Conservation (phyloP, 768 basidiomycete genomes). For the Tricholoma terreum region DNA sequence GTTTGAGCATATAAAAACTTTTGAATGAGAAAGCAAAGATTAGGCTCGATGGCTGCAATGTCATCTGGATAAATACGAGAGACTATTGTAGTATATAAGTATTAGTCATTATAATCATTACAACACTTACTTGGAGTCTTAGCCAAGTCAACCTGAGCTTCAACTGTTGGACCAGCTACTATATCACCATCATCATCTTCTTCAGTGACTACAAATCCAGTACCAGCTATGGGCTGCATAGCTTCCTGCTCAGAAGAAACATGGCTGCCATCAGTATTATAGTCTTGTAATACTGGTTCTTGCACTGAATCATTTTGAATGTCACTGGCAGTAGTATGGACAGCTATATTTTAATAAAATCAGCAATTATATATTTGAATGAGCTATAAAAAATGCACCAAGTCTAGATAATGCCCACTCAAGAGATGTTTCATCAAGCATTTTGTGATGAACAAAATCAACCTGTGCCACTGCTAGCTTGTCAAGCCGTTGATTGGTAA, state of each 20-base stretch:
- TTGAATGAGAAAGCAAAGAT: neutral
- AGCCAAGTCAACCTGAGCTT: neutral
- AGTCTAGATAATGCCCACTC: neutral
- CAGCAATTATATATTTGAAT: neutral
- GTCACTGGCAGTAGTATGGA: neutral
- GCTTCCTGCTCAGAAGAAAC: too few relatives aligned
- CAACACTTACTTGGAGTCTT: slow-evolving; percentile 4
- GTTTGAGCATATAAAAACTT: neutral
- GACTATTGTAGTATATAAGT: slow-evolving; percentile 9
- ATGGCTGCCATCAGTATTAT: neutral
- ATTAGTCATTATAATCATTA: slow-evolving; percentile 6
- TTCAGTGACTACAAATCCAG: neutral
- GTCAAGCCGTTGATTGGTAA: slow-evolving; percentile 11
- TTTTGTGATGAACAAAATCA: slow-evolving; percentile 1
- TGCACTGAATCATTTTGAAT: too few relatives aligned
- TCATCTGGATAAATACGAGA: slow-evolving; percentile 1
- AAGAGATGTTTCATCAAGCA: slow-evolving; percentile 1
- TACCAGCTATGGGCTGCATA: neutral
- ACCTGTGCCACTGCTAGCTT: slow-evolving; percentile 8
- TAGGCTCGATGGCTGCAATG: neutral
- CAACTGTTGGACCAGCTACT: neutral
- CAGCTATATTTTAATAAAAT: neutral
- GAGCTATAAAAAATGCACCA: neutral
- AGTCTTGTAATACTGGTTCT: neutral
- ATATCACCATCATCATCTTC: too few relatives aligned